Evolutionary conservation across 1,284 basidiomycete species (phyloP).

Genomic region (Gomphus sp.): DNA sequence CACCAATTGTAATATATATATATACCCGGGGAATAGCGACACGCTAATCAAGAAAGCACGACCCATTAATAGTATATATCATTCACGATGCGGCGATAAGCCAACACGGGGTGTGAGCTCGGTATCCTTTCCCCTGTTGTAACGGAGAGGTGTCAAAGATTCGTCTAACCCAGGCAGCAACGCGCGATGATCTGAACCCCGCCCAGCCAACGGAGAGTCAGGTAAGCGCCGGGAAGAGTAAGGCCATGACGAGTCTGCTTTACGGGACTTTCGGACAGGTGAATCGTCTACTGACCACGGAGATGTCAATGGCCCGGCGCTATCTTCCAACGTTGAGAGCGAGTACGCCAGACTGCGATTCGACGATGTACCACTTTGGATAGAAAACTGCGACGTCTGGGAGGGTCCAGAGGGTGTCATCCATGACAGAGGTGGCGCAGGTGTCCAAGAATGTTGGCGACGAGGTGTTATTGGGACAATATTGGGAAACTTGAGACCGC

Average conservation of each 20-base stretch:
- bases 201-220: neutral
- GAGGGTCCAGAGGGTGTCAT: neutral
- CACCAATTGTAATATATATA: neutral
- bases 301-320: neutral
- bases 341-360: neutral
- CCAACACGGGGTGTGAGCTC: neutral
- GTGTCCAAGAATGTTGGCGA: neutral
- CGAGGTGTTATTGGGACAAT: conserved; percentile 2
- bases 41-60: neutral
- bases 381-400: neutral
- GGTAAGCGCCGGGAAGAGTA: neutral
- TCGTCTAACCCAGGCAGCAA: neutral
- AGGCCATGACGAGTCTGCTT: neutral
- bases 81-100: neutral
- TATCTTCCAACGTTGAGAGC: neutral
- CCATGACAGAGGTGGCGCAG: neutral
- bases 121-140: neutral
- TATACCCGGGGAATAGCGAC: neutral
- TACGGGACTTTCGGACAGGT: neutral
- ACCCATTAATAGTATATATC: neutral
- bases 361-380: neutral
- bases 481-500: conserved; percentile 46
- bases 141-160: neutral
- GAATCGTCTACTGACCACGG: neutral
- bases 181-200: neutral